Evolutionary conservation across 495 filamentous ascomycete genomes (phyloP), one percentile per base, ranked within the genome.

Genomic region (Xylaria sp.): DNA sequence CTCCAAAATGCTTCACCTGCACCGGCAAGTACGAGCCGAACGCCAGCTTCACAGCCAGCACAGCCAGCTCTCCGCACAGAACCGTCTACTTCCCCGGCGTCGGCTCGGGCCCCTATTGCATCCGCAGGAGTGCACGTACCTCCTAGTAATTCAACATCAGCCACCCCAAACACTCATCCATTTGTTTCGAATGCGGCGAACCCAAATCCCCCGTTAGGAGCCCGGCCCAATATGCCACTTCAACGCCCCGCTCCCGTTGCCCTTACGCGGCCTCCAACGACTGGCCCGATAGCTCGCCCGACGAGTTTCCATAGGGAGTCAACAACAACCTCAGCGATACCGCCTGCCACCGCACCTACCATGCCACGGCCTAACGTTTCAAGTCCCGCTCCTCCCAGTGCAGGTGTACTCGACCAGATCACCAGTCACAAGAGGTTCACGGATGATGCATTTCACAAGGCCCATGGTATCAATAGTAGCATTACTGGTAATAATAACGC

Each of bases 331-430:
- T n/a, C 63, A 19, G 21, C 70, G 2, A 46, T 50, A 7, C 31
- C 26, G n/a, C 44, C 69, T 52, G n/a, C 43, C 44, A 41, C 40
- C 31, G 61, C 70, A 29, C 66, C 72, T 31, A 50, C 67, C 21
- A 12, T 69, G 12, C 73, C 70, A 61, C 70, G 68, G 40, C 77
- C 71, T 33, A 79, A 74, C 48, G 72, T 79, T 9, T 74, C 75
- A 7, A 79, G 71, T 64, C 77, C 77, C 35, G 77, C 75, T 19
- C 75, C 72, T 46, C 77, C 77, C 26, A 79, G 77, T 37, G 77
- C 77, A 50, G 77, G 77, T 12, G 77, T 79, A 17, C 48, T 79
- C 21, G 77, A 79, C 37, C 77, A 79, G 61, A 79, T 79, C 21
- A 63, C 71, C 8, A 75, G 77, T 14, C 77, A 79, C 52, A 79